phyloP scores from a whole-genome alignment of 768 basidiomycete species.

The Kondoa subrosea region DNA sequence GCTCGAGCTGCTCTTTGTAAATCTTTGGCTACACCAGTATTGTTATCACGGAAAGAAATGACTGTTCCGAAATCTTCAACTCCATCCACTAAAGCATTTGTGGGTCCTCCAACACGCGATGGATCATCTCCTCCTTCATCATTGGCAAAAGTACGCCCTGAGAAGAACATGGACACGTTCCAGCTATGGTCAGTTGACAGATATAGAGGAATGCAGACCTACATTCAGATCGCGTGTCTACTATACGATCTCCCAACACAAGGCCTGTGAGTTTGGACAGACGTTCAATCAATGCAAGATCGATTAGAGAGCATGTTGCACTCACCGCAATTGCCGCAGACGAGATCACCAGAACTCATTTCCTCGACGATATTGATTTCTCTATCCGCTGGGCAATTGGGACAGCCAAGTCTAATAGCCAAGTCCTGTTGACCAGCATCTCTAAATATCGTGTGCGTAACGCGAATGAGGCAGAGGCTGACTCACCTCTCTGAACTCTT shows the following conservation, averaged over 20 bases:
- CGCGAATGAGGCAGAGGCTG: too few relatives aligned
- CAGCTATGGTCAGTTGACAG: constrained; percentile 22
- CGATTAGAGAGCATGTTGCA: neutral
- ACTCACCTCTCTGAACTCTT: constrained; percentile 3
- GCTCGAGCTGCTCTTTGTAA: constrained; percentile 82
- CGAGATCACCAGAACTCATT: constrained; percentile 92
- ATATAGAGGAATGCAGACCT: constrained; percentile 35
- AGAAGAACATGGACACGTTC: too few relatives aligned
- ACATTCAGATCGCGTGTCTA: constrained; percentile 98
- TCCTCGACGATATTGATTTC: constrained; percentile 91
- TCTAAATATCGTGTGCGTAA: neutral
- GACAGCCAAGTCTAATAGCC: constrained; percentile 46
- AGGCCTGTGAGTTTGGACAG: neutral
- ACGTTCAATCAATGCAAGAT: too few relatives aligned
- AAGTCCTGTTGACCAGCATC: constrained; percentile 14
- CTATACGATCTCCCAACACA: constrained; percentile 86
- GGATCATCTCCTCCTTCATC: constrained; percentile 92
- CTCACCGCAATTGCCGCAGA: constrained; percentile 64
- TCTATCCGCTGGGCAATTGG: constrained; percentile 54
- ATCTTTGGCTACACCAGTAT: constrained; percentile 76
- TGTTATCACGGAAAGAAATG: constrained; percentile 88
- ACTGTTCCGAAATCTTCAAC: constrained; percentile 87
- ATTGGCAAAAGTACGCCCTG: constrained; percentile 81
- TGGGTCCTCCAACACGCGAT: constrained; percentile 95
- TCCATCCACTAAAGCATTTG: constrained; percentile 81